Base-by-base conservation (phyloP, 768 basidiomycete genomes). In the Tremella fuciformis region DNA sequence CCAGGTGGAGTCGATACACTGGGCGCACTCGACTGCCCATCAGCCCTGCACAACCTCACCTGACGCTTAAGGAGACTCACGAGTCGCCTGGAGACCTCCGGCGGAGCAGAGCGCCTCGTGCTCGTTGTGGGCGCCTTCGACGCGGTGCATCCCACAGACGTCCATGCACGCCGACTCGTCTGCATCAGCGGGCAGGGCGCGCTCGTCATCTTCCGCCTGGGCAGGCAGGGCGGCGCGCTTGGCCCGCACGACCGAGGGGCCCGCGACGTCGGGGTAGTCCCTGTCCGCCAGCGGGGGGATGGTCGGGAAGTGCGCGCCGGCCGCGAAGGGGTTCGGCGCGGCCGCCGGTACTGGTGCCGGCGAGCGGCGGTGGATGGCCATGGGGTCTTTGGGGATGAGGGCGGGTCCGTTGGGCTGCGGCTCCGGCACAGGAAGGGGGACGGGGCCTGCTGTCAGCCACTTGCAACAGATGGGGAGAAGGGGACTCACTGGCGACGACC, bases 1-100 rank as follows among this genome's bases (percentile, higher is more conserved):
- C 71, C 71, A 73, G 9, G 68, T 64, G 4, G 42, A 37, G 57
- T 73, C 71, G 55, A 73, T 73, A 41, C 71, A 73, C 47, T 65
- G 53, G 29, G 71, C 71, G 44, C 71, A 73, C n/a, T 55, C 57
- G 26, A 72, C 70, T 71, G 46, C 13, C n/a, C 18, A 24, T 50
- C 22, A 47, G 25, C 18, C 22, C 24, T 18, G 9, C 21, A 4
- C 22, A 3, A 6, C 8, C 25, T 50, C 19, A 50, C 8, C 21
- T 19, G n/a, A 29, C 49, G 42, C 6, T 8, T 15, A 46, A n/a
- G 42, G n/a, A 2, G 49, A 71, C 70, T 64, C 53, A 71, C 70
- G 59, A 50, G 70, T 71, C 15, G 67, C 61, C 25, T 57, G 24
- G 18, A 71, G 50, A 15, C 70, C 70, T 13, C 60, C 46, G 1